These are phyloP conservation scores for Spergularia azorica DNA, from an alignment of 179 eudicot species.

Conservation along the genomic window DNA sequence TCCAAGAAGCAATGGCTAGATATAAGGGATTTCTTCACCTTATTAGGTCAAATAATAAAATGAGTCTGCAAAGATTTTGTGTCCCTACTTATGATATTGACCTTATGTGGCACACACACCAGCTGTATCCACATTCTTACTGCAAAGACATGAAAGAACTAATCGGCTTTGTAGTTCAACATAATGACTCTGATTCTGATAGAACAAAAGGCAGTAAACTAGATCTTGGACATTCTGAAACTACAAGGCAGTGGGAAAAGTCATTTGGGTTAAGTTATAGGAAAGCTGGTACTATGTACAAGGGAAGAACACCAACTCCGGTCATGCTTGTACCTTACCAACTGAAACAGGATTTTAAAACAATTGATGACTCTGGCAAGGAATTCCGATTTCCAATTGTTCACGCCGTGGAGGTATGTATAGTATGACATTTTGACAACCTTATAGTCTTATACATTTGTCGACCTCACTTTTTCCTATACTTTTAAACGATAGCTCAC, in stretches of 20 bases:
- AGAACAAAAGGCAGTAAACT: slow-evolving; percentile 83
- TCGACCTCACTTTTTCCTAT: too few relatives aligned
- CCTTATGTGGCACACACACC: slow-evolving; percentile 16
- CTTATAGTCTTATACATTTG: background rate
- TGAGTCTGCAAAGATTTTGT: too few relatives aligned
- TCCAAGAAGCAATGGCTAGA: too few relatives aligned
- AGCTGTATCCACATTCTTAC: slow-evolving; percentile 64
- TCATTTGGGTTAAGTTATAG: slow-evolving; percentile 80
- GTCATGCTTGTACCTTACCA: slow-evolving; percentile 46
- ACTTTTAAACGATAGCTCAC: background rate
- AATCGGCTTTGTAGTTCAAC: slow-evolving; percentile 73
- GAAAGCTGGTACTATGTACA: slow-evolving; percentile 94
- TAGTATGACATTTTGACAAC: background rate
- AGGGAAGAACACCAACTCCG: slow-evolving; percentile 69
- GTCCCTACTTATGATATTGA: too few relatives aligned
- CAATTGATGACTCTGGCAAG: slow-evolving; percentile 25
- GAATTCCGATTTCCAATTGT: slow-evolving; percentile 37
- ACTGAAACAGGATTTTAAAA: slow-evolving; percentile 29
- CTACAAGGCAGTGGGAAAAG: slow-evolving; percentile 73
- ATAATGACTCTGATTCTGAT: slow-evolving; percentile 91
- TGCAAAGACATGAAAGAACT: slow-evolving; percentile 57
- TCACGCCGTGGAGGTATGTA: slow-evolving; percentile 64
- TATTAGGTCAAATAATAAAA: too few relatives aligned
- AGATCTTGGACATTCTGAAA: slow-evolving; percentile 75
- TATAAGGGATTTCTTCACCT: too few relatives aligned